Conservation (phyloP, 306 rosid genomes). For the Ochetophila trinervis region DNA sequence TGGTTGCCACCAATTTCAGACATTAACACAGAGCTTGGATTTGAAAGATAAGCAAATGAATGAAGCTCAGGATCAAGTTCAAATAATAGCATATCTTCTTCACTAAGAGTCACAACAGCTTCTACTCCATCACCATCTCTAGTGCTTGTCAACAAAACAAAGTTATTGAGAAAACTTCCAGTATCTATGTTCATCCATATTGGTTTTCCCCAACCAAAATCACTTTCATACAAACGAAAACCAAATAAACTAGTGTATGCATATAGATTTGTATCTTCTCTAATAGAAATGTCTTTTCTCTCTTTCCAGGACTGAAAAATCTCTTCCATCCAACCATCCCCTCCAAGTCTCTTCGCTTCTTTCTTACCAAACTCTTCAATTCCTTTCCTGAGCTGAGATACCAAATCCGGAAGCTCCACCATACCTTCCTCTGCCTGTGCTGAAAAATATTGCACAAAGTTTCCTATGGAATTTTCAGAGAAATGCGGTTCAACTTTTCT, state of each 20-base stretch:
- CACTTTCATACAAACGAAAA: constrained; percentile 14
- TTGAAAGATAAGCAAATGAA: not conserved
- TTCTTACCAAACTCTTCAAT: not conserved
- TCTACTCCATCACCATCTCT: constrained; percentile 23
- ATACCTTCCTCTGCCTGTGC: not conserved
- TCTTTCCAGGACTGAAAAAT: not conserved
- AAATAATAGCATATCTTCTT: constrained; percentile 13
- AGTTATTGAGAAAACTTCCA: not conserved
- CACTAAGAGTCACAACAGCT: constrained; percentile 15
- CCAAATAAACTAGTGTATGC: constrained; percentile 1
- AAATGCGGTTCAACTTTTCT: constrained; percentile 22
- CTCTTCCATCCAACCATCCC: not conserved
- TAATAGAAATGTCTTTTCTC: not conserved
- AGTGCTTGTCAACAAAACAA: constrained; percentile 11
- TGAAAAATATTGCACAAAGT: constrained; percentile 21
- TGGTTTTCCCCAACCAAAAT: constrained; percentile 35
- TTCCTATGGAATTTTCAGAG: constrained; percentile 31
- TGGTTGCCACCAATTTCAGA: no score
- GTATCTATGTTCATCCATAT: constrained; percentile 4
- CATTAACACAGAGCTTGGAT: not conserved
- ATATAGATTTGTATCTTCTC: not conserved
- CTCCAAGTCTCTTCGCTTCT: not conserved
- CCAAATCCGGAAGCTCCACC: constrained; percentile 1
- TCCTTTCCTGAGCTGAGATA: constrained; percentile 9
- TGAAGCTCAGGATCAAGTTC: constrained; percentile 19